A percentile compares a stretch with the other conserved stretches of the same genome.
These are phyloP conservation scores for Cordia subcordata DNA, from an alignment of 257 asterid species.

Conservation along the genomic window DNA sequence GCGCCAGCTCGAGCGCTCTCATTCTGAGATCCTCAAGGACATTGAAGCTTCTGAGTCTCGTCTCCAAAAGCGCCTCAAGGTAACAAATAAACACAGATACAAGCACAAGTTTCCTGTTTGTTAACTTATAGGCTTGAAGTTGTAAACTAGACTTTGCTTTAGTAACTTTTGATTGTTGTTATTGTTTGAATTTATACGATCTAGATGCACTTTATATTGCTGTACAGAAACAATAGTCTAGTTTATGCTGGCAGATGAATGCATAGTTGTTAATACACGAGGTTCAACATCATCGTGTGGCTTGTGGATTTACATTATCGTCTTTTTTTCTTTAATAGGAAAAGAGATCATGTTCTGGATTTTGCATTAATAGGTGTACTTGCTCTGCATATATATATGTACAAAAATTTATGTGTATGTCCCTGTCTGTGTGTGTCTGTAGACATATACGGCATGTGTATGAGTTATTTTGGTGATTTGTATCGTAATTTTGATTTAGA, in stretches of 20 bases:
- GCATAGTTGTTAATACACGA: not conserved
- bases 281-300: not conserved
- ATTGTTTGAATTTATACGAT: not conserved
- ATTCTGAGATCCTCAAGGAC: slow-evolving; percentile 70
- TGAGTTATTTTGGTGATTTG: not conserved
- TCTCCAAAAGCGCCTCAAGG: slow-evolving; percentile 81
- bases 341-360: not conserved
- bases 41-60: slow-evolving; percentile 65
- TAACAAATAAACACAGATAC: slow-evolving; percentile 13
- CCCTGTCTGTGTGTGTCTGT: too few relatives aligned
- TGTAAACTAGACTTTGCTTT: not conserved
- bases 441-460: too few relatives aligned
- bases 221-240: not conserved
- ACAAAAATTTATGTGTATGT: too few relatives aligned
- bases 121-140: not conserved
- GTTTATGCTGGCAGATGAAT: not conserved
- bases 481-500: too few relatives aligned
- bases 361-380: not conserved
- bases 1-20: slow-evolving; percentile 59
- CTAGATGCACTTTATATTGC: not conserved
- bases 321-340: not conserved
- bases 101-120: too few relatives aligned
- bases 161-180: not conserved
- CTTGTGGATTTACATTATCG: too few relatives aligned
- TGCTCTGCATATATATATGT: too few relatives aligned